Conservation (phyloP, 495 filamentous ascomycete species). For the Trichoderma virens region DNA sequence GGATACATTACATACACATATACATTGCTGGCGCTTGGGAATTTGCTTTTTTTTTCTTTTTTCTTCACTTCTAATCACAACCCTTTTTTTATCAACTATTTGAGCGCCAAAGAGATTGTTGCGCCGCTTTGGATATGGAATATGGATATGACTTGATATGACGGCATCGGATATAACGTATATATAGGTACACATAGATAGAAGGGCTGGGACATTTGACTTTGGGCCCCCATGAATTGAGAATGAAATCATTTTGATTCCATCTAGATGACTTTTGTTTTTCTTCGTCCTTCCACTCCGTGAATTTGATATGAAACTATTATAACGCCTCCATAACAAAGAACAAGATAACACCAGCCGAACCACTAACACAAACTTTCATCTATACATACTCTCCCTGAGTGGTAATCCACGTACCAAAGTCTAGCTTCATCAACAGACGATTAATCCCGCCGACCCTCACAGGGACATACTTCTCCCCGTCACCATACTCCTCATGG, state of each 20-base stretch:
- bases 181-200: not conserved
- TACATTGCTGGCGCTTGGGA: conserved; percentile 3
- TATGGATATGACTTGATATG: not conserved
- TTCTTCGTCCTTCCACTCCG: no score
- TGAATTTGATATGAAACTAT: no score
- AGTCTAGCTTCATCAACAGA: conserved; percentile 82
- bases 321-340: no score
- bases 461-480: conserved; percentile 47
- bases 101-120: not conserved
- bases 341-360: not conserved
- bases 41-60: not conserved
- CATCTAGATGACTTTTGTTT: not conserved
- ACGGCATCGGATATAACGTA: not conserved
- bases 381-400: conserved; percentile 1
- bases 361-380: not conserved
- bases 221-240: not conserved
- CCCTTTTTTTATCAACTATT: not conserved
- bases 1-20: conserved; percentile 6
- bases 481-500: conserved; percentile 30
- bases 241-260: not conserved
- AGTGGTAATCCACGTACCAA: conserved; percentile 41
- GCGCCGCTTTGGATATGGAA: not conserved
- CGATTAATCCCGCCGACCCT: conserved; percentile 68
- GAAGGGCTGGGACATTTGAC: not conserved
- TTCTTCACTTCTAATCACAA: not conserved